Percentiles rank a stretch among this genome's conserved stretches.
Conservation (phyloP, 495 filamentous ascomycete genomes). For the Darksidea phi region DNA sequence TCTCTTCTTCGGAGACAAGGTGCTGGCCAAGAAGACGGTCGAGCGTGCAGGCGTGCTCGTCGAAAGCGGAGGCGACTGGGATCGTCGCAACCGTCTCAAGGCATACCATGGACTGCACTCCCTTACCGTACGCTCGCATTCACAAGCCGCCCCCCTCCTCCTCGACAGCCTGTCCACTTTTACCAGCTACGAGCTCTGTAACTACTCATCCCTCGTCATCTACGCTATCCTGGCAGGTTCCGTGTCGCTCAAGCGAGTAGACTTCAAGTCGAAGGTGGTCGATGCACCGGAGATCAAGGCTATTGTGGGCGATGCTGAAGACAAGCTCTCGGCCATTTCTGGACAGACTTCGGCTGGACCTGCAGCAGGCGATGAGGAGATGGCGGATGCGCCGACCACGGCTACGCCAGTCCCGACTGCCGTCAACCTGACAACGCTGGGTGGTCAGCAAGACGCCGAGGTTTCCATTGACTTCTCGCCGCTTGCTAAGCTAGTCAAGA, state of each 20-base stretch:
- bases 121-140: conserved; percentile 86
- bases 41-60: conserved; percentile 87
- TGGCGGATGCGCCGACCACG: conserved; percentile 61
- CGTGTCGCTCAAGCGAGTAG: conserved; percentile 89
- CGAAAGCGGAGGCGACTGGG: conserved; percentile 96
- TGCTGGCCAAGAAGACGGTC: conserved; percentile 87
- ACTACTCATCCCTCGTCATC: conserved; percentile 87
- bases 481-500: conserved; percentile 83
- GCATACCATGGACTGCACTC: conserved; percentile 95
- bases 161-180: conserved; percentile 98
- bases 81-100: conserved; percentile 94
- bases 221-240: conserved; percentile 95
- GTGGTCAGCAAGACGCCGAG: conserved; percentile 71
- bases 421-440: conserved; percentile 81
- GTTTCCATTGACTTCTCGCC: conserved; percentile 73
- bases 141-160: conserved; percentile 83
- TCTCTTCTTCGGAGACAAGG: conserved; percentile 89
- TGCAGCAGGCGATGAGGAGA: conserved; percentile 74
- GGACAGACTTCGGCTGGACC: conserved; percentile 77
- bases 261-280: conserved; percentile 98
- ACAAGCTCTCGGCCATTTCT: conserved; percentile 74
- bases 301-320: conserved; percentile 84
- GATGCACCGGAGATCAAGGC: conserved; percentile 98
- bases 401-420: conserved; percentile 63
- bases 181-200: conserved; percentile 96